These are phyloP conservation scores for Melaleuca alternifolia DNA, from an alignment of 345 rosid species.

Conservation along the genomic window DNA sequence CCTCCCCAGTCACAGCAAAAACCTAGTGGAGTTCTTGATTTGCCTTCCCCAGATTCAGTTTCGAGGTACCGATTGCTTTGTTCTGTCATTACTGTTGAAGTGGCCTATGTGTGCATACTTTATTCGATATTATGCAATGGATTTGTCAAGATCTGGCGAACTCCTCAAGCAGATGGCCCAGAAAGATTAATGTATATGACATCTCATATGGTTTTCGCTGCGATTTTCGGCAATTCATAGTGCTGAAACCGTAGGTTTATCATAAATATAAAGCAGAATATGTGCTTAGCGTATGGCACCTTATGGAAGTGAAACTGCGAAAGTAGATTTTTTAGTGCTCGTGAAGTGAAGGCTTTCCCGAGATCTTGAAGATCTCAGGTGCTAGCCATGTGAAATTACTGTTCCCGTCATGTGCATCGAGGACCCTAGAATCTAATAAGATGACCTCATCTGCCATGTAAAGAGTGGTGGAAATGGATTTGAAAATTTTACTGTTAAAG, in stretches of 20 bases:
- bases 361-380: neutral
- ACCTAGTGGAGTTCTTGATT: constrained; percentile 46
- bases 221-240: neutral
- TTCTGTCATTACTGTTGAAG: neutral
- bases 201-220: neutral
- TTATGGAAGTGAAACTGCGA: neutral
- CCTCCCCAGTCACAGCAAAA: constrained; percentile 45
- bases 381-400: neutral
- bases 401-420: neutral
- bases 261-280: neutral
- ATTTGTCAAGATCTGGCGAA: neutral
- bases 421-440: neutral
- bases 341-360: neutral
- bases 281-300: neutral
- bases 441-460: neutral
- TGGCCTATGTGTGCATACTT: neutral
- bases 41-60: constrained; percentile 82
- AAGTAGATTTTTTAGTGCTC: neutral
- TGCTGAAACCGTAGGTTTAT: neutral
- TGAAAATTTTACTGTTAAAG: neutral
- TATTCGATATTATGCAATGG: neutral
- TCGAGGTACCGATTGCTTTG: constrained; percentile 45
- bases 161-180: neutral
- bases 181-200: neutral
- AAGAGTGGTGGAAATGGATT: neutral